Evolutionary conservation across 495 filamentous ascomycete species (phyloP).

Genomic region (Gamarada debralockiae): DNA sequence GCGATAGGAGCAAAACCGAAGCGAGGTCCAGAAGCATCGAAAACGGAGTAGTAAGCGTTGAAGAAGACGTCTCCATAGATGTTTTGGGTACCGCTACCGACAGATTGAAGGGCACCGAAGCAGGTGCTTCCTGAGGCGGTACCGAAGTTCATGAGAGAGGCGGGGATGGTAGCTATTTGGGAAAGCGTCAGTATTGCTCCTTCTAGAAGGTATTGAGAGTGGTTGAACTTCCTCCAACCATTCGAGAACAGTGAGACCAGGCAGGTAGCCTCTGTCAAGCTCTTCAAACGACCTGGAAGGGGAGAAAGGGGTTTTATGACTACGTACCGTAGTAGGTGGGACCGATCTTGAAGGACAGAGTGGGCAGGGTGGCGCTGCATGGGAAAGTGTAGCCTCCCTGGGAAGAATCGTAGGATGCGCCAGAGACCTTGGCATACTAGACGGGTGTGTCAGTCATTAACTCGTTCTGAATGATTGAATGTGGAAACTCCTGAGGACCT

Average conservation of each 20-base stretch:
- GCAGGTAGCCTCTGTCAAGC: too few species aligned
- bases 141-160: slow-evolving; percentile 51
- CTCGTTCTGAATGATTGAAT: too few species aligned
- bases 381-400: slow-evolving; percentile 64
- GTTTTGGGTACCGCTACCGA: slow-evolving; percentile 57
- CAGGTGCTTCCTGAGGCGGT: slow-evolving; percentile 45
- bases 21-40: slow-evolving; percentile 46
- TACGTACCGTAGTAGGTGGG: slow-evolving; percentile 32
- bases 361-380: slow-evolving; percentile 57
- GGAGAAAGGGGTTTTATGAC: too few species aligned
- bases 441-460: too few species aligned
- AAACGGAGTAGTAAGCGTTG: slow-evolving; percentile 76
- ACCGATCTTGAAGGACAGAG: slow-evolving; percentile 55
- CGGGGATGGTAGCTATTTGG: slow-evolving; percentile 51
- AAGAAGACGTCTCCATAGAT: slow-evolving; percentile 79
- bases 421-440: slow-evolving; percentile 52
- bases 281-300: too few species aligned
- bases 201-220: too few species aligned
- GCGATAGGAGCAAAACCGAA: slow-evolving; percentile 21
- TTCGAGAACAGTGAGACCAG: too few species aligned
- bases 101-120: slow-evolving; percentile 61
- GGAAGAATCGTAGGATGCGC: slow-evolving; percentile 42
- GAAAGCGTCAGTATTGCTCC: too few species aligned
- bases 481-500: too few species aligned
- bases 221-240: too few species aligned